These are phyloP conservation scores for Candida nitratophila DNA, from an alignment of 805 yeast genomes.

Conservation along the genomic window DNA sequence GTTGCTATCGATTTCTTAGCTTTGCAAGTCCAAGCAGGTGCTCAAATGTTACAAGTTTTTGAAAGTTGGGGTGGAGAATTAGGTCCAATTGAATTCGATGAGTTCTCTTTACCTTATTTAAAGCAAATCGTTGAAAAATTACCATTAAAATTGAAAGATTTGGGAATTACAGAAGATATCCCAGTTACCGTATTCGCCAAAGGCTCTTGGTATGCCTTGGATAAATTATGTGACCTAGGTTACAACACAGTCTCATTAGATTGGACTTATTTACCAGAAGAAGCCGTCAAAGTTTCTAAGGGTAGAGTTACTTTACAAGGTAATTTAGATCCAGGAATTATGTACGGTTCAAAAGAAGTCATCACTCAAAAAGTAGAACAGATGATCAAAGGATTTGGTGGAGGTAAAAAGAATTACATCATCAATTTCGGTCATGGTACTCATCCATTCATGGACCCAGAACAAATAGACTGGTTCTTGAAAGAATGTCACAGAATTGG, in stretches of 20 bases:
- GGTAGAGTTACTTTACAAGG: slow-evolving; percentile 89
- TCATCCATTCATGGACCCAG: slow-evolving; percentile 96
- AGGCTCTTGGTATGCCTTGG: slow-evolving; percentile 96
- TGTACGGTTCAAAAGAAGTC: slow-evolving; percentile 81
- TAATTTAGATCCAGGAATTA: slow-evolving; percentile 90
- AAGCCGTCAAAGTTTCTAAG: slow-evolving; percentile 67
- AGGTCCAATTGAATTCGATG: slow-evolving; percentile 81
- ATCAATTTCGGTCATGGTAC: slow-evolving; percentile 98
- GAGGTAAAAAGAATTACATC: slow-evolving; percentile 86
- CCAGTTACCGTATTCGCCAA: slow-evolving; percentile 91
- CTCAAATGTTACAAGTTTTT: slow-evolving; percentile 94
- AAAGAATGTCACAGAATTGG: slow-evolving; percentile 84
- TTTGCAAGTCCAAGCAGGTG: slow-evolving; percentile 94
- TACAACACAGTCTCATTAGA: slow-evolving; percentile 89
- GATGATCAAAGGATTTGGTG: slow-evolving; percentile 91
- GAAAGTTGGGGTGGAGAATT: slow-evolving; percentile 98
- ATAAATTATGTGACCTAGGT: slow-evolving; percentile 72
- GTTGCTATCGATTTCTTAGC: slow-evolving; percentile 90
- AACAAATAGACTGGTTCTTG: slow-evolving; percentile 75
- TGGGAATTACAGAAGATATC: slow-evolving; percentile 62
- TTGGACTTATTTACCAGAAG: slow-evolving; percentile 81
- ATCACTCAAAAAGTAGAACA: slow-evolving; percentile 75
- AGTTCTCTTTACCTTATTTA: slow-evolving; percentile 85
- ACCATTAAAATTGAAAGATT: slow-evolving; percentile 61
- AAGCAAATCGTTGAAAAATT: slow-evolving; percentile 64